These are phyloP conservation scores for Cnidoscolus chayamansa DNA, from an alignment of 441 rosid genomes.

Conservation along the genomic window DNA sequence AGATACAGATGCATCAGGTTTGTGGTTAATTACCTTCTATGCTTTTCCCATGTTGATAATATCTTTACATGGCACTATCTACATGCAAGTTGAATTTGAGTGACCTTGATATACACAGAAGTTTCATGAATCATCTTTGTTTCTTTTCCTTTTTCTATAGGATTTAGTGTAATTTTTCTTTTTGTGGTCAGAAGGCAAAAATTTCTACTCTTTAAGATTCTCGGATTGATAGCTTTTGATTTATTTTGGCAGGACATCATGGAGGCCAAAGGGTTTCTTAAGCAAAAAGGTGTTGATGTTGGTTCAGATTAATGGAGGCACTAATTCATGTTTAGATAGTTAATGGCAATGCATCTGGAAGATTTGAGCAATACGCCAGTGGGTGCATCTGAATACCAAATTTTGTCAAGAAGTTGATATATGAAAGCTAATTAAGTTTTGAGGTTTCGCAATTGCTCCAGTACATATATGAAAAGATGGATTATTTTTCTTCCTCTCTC, in stretches of 20 bases:
- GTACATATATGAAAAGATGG: neutral
- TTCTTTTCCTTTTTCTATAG: neutral
- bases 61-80: neutral
- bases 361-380: constrained; percentile 5
- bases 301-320: constrained; percentile 35
- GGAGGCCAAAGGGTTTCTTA: constrained; percentile 68
- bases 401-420: neutral
- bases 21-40: neutral
- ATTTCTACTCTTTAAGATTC: neutral
- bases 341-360: neutral
- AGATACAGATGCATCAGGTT: neutral
- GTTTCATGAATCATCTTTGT: neutral
- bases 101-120: neutral
- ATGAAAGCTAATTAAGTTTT: neutral
- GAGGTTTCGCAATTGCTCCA: neutral
- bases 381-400: neutral
- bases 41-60: neutral
- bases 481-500: neutral
- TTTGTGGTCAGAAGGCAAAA: too few relatives aligned
- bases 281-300: constrained; percentile 63
- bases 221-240: neutral
- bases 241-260: constrained; percentile 40
- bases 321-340: neutral
- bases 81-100: neutral
- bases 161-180: too few relatives aligned